Evolutionary conservation across 495 filamentous ascomycete species (phyloP).

Genomic region (Penicillium diatomitis): DNA sequence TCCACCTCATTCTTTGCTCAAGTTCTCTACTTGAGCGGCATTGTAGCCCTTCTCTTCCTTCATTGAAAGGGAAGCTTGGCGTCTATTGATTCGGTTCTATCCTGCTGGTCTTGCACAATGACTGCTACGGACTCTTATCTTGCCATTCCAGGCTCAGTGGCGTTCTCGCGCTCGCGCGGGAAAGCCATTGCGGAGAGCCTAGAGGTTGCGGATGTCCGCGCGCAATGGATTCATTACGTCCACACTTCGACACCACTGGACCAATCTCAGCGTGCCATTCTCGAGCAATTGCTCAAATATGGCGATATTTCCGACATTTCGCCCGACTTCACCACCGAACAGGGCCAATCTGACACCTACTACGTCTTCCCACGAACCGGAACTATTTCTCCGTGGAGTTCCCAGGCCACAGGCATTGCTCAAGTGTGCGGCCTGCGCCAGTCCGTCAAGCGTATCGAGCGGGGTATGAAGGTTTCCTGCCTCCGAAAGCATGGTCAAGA

Average conservation of each 20-base stretch:
- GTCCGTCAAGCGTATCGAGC: slow-evolving; percentile 73
- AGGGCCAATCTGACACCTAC: slow-evolving; percentile 42
- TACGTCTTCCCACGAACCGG: slow-evolving; percentile 70
- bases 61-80: slow-evolving; percentile 12
- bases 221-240: slow-evolving; percentile 61
- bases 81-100: not conserved
- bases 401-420: slow-evolving; percentile 87
- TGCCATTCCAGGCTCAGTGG: slow-evolving; percentile 43
- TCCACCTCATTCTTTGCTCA: slow-evolving; percentile 10
- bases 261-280: slow-evolving; percentile 33
- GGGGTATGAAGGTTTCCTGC: slow-evolving; percentile 65
- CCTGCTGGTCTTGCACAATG: slow-evolving; percentile 22
- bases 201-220: slow-evolving; percentile 47
- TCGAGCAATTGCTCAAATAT: slow-evolving; percentile 55
- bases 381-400: slow-evolving; percentile 95
- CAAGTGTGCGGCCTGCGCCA: slow-evolving; percentile 78
- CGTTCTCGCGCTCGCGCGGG: slow-evolving; percentile 46
- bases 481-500: slow-evolving; percentile 23
- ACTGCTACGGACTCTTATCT: slow-evolving; percentile 31
- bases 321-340: slow-evolving; percentile 32
- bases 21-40: slow-evolving; percentile 21
- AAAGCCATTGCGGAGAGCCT: slow-evolving; percentile 41
- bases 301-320: slow-evolving; percentile 45
- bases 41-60: slow-evolving; percentile 18
- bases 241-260: slow-evolving; percentile 32